phyloP scores from a whole-genome alignment of 2,329 filamentous ascomycete species.

The Pseudogymnoascus sp. region DNA sequence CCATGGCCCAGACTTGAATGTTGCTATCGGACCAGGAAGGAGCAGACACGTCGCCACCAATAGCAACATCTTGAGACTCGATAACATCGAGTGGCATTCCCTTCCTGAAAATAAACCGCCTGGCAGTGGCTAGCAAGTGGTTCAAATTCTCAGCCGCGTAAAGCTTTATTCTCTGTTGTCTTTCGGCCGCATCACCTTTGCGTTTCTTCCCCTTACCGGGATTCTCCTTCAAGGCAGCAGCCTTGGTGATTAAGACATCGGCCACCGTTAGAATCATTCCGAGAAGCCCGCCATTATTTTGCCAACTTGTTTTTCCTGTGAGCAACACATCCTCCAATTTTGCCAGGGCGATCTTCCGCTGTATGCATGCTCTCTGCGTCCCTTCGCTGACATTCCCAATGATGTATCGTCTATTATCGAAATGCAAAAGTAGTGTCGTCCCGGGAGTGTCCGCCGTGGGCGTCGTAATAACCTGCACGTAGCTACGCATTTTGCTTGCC shows the following conservation, averaged over 20 bases:
- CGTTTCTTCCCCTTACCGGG: constrained; percentile 30
- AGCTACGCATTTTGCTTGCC: constrained; percentile 54
- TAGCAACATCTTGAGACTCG: constrained; percentile 48
- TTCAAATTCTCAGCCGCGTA: constrained; percentile 75
- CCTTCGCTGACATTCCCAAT: constrained; percentile 80
- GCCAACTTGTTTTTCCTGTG: constrained; percentile 69
- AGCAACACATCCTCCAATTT: constrained; percentile 74
- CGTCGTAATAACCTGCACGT: constrained; percentile 66
- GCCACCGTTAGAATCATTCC: constrained; percentile 81
- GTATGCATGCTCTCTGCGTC: constrained; percentile 62
- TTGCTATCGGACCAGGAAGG: constrained; percentile 70
- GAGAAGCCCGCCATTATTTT: constrained; percentile 69
- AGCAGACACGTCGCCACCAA: not conserved
- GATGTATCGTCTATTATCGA: constrained; percentile 73
- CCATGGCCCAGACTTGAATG: constrained; percentile 78
- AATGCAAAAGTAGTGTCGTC: constrained; percentile 67
- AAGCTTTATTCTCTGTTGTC: constrained; percentile 46
- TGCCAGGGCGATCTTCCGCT: constrained; percentile 52
- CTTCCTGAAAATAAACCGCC: constrained; percentile 79
- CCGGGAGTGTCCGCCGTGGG: constrained; percentile 86
- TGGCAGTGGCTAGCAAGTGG: constrained; percentile 71
- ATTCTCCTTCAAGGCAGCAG: constrained; percentile 35
- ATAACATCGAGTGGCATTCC: constrained; percentile 63
- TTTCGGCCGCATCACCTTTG: constrained; percentile 20
- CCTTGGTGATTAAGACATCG: constrained; percentile 47